Base-by-base conservation (phyloP, 345 rosid genomes). In the Ailanthus altissimus region DNA sequence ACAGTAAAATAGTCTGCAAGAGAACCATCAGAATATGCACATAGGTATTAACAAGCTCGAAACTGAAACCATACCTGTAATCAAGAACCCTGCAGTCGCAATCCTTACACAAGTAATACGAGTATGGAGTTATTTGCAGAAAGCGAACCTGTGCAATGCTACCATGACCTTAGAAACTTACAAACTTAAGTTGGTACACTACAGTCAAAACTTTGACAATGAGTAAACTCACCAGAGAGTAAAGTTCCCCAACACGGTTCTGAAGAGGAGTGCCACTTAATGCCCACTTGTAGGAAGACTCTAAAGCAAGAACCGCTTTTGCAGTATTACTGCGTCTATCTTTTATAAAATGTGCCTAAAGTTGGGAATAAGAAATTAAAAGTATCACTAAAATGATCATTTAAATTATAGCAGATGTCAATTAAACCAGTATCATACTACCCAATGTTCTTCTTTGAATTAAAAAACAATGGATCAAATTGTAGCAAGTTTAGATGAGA, bases 211-310 rank as follows among this genome's bases (percentile, higher is more conserved):
- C 72, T n/a, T 80, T 13, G 50, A 68, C 73, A 73, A 60, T 67
- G 26, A 25, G 70, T 63, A 62, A 84, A 77, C 88, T 92, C 78
- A 96, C 98, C 83, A 96, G 81, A 73, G 99, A 93, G 88, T 96
- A 96, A 74, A 96, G 94, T 81, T 96, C 99, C 73, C 98, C 99
- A 67, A 96, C 98, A 62, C 98, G 99, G 73, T 96, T 96, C 84
- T 96, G 99, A 70, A 96, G 93, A 76, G 99, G 99, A 73, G 99
- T 96, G 73, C 99, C 99, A 69, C 99, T 96, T 78, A 96, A 67
- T 80, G 98, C 97, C 99, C 99, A 96, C 84, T 88, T 93, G 79
- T 83, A 93, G 10, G 87, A 86, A 80, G 98, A 91, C 46, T 90
- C 88, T 80, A 96, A 88, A 46, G 97, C 87, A 75, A 96, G 91